phyloP scores from a whole-genome alignment of 371 early-diverging fungal genomes.

The Cladochytrium tenue region DNA sequence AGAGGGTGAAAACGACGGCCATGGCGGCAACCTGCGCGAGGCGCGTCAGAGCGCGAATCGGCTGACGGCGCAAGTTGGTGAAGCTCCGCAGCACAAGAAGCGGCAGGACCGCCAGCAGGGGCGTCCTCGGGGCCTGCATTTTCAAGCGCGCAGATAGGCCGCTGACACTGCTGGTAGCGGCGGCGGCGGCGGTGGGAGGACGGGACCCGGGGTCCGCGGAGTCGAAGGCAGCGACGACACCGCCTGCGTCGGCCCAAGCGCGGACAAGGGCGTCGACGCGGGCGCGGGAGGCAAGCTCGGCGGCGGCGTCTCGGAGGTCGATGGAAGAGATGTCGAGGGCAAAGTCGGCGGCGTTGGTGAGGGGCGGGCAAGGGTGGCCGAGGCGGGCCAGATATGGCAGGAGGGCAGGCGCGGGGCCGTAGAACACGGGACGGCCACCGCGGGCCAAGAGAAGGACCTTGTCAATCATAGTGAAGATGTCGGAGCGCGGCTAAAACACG shows the following conservation, averaged over 20 bases:
- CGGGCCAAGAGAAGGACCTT: conserved; percentile 77
- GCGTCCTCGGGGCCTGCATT: neutral
- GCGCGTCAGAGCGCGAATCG: conserved; percentile 24
- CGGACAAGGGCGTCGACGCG: conserved; percentile 29
- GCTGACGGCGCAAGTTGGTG: conserved; percentile 32
- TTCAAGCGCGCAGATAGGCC: no score
- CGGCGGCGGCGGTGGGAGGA: no score
- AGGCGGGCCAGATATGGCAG: conserved; percentile 35
- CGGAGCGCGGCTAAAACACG: conserved; percentile 88
- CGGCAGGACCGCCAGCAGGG: conserved; percentile 16
- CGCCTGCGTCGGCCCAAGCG: conserved; percentile 29
- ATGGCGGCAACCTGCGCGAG: conserved; percentile 34
- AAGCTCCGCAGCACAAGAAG: conserved; percentile 30
- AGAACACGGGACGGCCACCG: conserved; percentile 79
- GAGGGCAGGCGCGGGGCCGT: conserved; percentile 56
- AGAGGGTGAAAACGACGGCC: conserved; percentile 36
- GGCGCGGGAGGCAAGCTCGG: conserved; percentile 21
- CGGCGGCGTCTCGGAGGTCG: conserved; percentile 28
- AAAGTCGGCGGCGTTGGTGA: conserved; percentile 50
- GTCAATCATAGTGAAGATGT: conserved; percentile 89
- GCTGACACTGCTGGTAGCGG: neutral
- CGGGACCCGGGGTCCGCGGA: no score
- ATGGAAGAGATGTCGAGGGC: conserved; percentile 42
- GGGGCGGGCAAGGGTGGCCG: conserved; percentile 24
- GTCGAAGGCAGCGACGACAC: no score